Conservation (phyloP, 805 yeast genomes). For the Wickerhamiella lipophila region DNA sequence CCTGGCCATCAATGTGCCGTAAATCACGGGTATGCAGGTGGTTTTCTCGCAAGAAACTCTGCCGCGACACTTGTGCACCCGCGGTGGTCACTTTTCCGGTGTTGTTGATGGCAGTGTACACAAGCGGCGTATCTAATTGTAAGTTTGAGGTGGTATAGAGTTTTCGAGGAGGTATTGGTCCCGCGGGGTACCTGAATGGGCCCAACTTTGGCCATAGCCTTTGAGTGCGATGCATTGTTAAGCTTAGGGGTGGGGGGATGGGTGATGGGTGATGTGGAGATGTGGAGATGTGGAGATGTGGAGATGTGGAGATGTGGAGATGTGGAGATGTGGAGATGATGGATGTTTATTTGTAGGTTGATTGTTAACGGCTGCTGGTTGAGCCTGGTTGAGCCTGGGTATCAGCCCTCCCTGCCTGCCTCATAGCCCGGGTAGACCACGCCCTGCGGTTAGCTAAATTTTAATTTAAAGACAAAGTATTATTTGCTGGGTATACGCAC, state of each 20-base stretch:
- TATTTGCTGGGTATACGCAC: not conserved
- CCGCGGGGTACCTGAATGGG: not conserved
- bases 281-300: no score
- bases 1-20: constrained; percentile 57
- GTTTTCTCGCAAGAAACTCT: constrained; percentile 47
- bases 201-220: not conserved
- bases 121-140: constrained; percentile 15
- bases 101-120: constrained; percentile 49
- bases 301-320: no score
- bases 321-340: no score
- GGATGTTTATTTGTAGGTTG: no score
- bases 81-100: constrained; percentile 46
- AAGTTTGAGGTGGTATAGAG: not conserved
- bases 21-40: constrained; percentile 75
- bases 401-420: no score
- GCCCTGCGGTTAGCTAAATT: not conserved
- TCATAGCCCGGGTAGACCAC: no score
- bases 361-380: no score
- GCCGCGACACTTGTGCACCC: constrained; percentile 45
- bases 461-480: not conserved
- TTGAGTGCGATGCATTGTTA: not conserved
- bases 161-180: not conserved
- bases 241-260: no score
- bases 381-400: no score
- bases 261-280: no score